A percentile compares a stretch with the other conserved stretches of the same genome.
These are phyloP conservation scores for Zarea fungicola DNA, from an alignment of 2,329 filamentous ascomycete genomes.

Conservation along the genomic window DNA sequence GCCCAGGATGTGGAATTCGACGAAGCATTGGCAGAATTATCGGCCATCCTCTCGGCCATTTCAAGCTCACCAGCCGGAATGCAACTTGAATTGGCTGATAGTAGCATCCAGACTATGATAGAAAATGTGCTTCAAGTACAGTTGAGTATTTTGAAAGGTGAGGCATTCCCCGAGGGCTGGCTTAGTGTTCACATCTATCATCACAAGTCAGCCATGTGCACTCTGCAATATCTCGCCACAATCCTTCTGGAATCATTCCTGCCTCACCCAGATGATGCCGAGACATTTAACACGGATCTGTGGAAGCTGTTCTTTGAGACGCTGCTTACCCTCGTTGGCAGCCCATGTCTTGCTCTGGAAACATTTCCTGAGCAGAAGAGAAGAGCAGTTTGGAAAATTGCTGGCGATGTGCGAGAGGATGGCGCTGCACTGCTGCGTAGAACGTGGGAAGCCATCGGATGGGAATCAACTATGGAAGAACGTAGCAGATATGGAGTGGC, in stretches of 20 bases:
- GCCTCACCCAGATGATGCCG: constrained; percentile 84
- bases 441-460: constrained; percentile 94
- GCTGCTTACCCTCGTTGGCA: constrained; percentile 82
- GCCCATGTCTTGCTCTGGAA: constrained; percentile 82
- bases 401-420: constrained; percentile 87
- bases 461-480: constrained; percentile 84
- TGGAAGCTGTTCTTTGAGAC: constrained; percentile 94
- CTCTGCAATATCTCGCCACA: constrained; percentile 73
- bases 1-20: constrained; percentile 63
- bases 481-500: constrained; percentile 68
- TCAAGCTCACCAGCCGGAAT: constrained; percentile 67
- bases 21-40: constrained; percentile 82
- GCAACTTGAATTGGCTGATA: constrained; percentile 67
- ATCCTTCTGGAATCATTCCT: constrained; percentile 80
- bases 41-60: constrained; percentile 77
- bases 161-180: constrained; percentile 87
- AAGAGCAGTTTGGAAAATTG: constrained; percentile 96
- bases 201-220: constrained; percentile 83
- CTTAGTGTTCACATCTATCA: constrained; percentile 90
- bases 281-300: constrained; percentile 84
- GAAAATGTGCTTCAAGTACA: constrained; percentile 78
- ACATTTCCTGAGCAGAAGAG: constrained; percentile 97
- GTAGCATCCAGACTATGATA: constrained; percentile 69
- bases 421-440: constrained; percentile 79
- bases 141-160: constrained; percentile 81